Evolutionary conservation across 2,329 filamentous ascomycete genomes (phyloP), one percentile per base, ranked within the genome.

Genomic region (Pestalotiopsis sp.): DNA sequence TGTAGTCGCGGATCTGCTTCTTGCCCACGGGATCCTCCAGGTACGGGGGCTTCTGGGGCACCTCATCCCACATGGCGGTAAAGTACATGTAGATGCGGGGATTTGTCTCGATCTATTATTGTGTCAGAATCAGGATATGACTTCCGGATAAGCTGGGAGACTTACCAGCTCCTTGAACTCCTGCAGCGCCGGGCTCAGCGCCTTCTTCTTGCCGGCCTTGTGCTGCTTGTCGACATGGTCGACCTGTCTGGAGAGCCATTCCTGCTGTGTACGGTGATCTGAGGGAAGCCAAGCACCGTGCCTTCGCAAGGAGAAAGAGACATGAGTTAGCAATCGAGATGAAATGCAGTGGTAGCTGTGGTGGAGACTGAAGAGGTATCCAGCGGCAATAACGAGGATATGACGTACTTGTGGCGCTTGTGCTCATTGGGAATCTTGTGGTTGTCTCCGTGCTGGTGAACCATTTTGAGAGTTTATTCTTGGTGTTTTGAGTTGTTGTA

Each of bases 51-150:
- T 89, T 89, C 39, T 77, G 75, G 0, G 91, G 91, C 23, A 93
- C 83, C 79, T 93, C 89, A 38, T 87, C 82, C 79, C 91, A 93
- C 91, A 93, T 93, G 71, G 86, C 82, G 27, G 82, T 81, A 75
- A 92, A 88, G 76, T 90, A 88, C 84, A 93, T 90, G 81, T 89
- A 90, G 31, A 93, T 81, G 25, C 89, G 85, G 1, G 90, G 81
- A 71, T 89, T 89, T 36, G 78, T 78, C 76, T 93, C 91, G 70
- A 93, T 93, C 59, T 62, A 20, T 39, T 17, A 3, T 3, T 11
- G 36, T n/a, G 14, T n/a, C 7, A 39, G 13, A 5, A 7, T 14
- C 36, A 4, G 1, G 9, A 13, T 12, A 3, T 4, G 7, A 11
- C n/a, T 4, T 14, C 5, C 3, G 14, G 14, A 4, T 4, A n/a